Percentiles rank a stretch among this genome's conserved stretches.
Conservation (phyloP, 1,284 basidiomycete genomes). For the Ceratobasidium sp. region DNA sequence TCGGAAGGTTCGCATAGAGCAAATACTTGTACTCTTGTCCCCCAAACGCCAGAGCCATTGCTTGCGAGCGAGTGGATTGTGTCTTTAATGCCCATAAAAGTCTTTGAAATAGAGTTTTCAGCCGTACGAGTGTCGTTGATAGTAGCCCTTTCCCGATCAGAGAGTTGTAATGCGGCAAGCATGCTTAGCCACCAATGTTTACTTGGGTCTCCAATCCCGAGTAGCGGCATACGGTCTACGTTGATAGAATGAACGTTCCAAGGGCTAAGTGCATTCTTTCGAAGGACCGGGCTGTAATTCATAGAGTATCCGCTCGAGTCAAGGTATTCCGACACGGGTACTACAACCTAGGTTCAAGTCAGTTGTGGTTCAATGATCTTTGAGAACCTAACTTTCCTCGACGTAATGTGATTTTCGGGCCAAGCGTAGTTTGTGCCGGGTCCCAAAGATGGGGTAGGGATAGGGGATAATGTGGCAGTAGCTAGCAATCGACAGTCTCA, state of each 20-base stretch:
- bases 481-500: not conserved
- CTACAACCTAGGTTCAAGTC: not conserved
- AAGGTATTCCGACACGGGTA: not conserved
- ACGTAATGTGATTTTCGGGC: slow-evolving; percentile 34
- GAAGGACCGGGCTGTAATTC: not conserved
- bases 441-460: slow-evolving; percentile 28
- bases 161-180: not conserved
- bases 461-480: not conserved
- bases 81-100: not conserved
- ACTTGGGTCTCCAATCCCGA: not conserved
- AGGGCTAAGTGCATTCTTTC: not conserved
- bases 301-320: slow-evolving; percentile 9
- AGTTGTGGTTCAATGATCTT: not conserved
- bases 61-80: slow-evolving; percentile 1
- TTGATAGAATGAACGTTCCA: slow-evolving; percentile 28
- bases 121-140: not conserved
- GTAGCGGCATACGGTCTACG: slow-evolving; percentile 7
- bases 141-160: slow-evolving; percentile 3
- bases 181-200: slow-evolving; percentile 18
- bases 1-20: not conserved
- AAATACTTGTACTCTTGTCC: not conserved
- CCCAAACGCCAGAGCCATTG: not conserved
- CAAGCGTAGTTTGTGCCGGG: not conserved
- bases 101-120: not conserved
- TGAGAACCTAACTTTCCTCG: slow-evolving; percentile 1